These are phyloP conservation scores for Nakataea oryzae DNA, from an alignment of 2,329 filamentous ascomycete species.

Conservation along the genomic window DNA sequence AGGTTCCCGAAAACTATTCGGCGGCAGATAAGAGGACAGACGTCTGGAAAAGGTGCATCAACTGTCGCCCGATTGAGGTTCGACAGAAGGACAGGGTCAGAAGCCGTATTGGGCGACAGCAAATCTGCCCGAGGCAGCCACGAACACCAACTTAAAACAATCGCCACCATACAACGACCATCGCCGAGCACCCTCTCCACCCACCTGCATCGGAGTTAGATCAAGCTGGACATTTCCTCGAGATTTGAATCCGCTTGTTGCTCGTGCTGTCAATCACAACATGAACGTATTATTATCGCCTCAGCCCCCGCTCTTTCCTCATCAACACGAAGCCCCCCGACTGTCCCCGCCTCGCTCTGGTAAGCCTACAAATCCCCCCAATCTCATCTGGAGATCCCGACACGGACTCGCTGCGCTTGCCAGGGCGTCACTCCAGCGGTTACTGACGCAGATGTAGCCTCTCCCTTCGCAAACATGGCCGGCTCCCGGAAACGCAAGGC, in stretches of 20 bases:
- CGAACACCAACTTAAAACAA: neutral
- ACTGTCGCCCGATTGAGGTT: neutral
- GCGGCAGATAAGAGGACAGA: neutral
- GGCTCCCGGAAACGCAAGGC: slow-evolving; percentile 73
- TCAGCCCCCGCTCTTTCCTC: slow-evolving; percentile 48
- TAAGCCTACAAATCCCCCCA: slow-evolving; percentile 24
- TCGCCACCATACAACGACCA: neutral
- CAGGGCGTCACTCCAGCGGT: neutral
- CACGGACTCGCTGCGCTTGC: neutral
- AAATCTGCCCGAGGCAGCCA: no score
- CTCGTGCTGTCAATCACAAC: slow-evolving; percentile 8
- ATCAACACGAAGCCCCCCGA: slow-evolving; percentile 45
- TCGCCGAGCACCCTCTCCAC: neutral
- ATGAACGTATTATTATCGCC: slow-evolving; percentile 56
- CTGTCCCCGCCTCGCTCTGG: slow-evolving; percentile 44
- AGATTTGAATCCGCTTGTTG: neutral
- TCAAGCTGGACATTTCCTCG: neutral
- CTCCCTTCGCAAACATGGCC: slow-evolving; percentile 42
- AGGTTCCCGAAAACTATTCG: neutral
- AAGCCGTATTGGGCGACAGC: no score
- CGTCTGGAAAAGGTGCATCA: neutral
- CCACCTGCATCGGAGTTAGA: neutral
- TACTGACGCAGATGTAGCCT: slow-evolving; percentile 19
- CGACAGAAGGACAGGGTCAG: neutral
- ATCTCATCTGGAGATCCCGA: neutral